Percentiles rank a stretch among this genome's conserved stretches.
These are phyloP conservation scores for Rhodotorula sp. DNA, from an alignment of 1,284 basidiomycete genomes.

Conservation along the genomic window DNA sequence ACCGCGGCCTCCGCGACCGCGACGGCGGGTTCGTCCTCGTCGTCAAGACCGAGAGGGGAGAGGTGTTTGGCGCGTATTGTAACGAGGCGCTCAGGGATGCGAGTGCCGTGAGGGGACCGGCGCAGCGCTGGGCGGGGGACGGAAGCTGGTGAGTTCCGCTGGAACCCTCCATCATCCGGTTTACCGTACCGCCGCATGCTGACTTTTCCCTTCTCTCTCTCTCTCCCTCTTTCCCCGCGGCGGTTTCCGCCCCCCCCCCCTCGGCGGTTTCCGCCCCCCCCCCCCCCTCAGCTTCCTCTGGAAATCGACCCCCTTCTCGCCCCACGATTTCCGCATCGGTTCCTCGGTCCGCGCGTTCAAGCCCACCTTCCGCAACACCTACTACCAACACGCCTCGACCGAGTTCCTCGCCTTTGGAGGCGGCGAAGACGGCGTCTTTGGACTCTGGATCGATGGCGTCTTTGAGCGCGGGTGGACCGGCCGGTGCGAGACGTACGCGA, in stretches of 20 bases:
- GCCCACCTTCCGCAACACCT: constrained; percentile 89
- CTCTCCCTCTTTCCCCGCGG: no score
- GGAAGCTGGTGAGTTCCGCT: constrained; percentile 33
- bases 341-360: constrained; percentile 64
- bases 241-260: no score
- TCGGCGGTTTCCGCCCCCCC: neutral
- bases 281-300: constrained; percentile 67
- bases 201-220: no score
- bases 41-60: constrained; percentile 62
- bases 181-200: no score
- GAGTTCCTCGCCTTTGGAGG: constrained; percentile 63
- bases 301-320: constrained; percentile 51
- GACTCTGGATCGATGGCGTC: constrained; percentile 81
- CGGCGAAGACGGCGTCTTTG: constrained; percentile 84
- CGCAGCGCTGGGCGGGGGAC: constrained; percentile 50
- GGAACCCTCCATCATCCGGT: no score
- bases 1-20: constrained; percentile 42
- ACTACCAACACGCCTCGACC: constrained; percentile 80
- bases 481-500: constrained; percentile 80
- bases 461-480: constrained; percentile 81
- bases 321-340: constrained; percentile 44
- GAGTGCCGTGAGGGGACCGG: constrained; percentile 75
- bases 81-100: constrained; percentile 65
- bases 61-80: constrained; percentile 75
- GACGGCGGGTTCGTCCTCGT: constrained; percentile 58